phyloP scores from a whole-genome alignment of 2,329 filamentous ascomycete genomes.

The Botryotinia convoluta region DNA sequence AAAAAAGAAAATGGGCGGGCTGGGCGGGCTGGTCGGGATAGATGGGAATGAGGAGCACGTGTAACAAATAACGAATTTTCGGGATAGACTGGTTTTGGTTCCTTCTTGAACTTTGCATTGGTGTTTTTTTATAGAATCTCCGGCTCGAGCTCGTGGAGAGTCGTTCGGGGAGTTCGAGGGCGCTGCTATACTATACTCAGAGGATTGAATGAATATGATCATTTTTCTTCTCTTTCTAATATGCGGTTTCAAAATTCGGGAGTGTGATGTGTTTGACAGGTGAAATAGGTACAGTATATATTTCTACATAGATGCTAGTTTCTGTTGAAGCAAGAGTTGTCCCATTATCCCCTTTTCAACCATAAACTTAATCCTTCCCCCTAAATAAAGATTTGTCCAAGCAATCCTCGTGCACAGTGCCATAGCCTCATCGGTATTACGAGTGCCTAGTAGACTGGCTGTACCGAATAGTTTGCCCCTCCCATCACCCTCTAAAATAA shows the following conservation, averaged over 20 bases:
- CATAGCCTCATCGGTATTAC: not conserved
- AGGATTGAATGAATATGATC: not conserved
- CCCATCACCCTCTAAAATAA: not conserved
- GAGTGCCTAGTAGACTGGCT: not conserved
- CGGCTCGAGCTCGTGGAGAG: slow-evolving; percentile 12
- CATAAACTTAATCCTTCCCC: not conserved
- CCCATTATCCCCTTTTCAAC: not conserved
- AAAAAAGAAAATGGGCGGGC: slow-evolving; percentile 1
- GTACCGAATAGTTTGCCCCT: not conserved
- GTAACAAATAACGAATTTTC: slow-evolving; percentile 19
- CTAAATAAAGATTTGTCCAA: not conserved
- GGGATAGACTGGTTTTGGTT: slow-evolving; percentile 16
- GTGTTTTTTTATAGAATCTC: slow-evolving; percentile 27
- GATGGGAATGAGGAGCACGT: slow-evolving; percentile 18
- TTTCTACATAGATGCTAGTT: not conserved
- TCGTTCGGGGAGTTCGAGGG: slow-evolving; percentile 12
- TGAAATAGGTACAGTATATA: not conserved
- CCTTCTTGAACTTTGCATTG: slow-evolving; percentile 1
- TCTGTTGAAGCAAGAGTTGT: not conserved
- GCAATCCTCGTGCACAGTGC: not conserved
- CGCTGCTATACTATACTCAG: not conserved
- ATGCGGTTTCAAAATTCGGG: not conserved
- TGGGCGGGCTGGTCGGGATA: slow-evolving; percentile 9
- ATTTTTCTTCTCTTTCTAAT: not conserved
- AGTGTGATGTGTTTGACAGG: not conserved